Evolutionary conservation across 192 early-diverging fungal species (phyloP).

Genomic region (Coemansia sp.): DNA sequence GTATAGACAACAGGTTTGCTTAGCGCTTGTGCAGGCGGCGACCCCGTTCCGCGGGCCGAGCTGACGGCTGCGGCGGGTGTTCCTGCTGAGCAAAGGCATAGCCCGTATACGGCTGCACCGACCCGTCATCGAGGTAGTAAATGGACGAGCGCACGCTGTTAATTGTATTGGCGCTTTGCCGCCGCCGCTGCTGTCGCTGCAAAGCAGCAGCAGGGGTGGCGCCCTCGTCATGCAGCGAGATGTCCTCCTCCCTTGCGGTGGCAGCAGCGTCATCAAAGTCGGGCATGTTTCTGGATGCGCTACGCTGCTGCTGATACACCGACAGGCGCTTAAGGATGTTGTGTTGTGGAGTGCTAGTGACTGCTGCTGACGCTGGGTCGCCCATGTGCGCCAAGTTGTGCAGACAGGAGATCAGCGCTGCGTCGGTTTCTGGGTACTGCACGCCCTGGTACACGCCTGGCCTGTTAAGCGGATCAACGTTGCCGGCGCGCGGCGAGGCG

Average conservation of each 20-base stretch:
- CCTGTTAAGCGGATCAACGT: slow-evolving; percentile 24
- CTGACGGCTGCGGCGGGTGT: neutral
- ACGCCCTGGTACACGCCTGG: slow-evolving; percentile 48
- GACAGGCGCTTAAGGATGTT: slow-evolving; percentile 39
- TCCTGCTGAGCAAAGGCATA: slow-evolving; percentile 52
- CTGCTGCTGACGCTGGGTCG: neutral
- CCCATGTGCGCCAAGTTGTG: slow-evolving; percentile 38
- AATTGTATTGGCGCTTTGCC: neutral
- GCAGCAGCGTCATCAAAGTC: too few relatives aligned
- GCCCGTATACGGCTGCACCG: slow-evolving; percentile 46
- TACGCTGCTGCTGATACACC: slow-evolving; percentile 23
- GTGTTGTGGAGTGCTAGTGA: neutral
- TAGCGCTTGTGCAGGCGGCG: slow-evolving; percentile 11
- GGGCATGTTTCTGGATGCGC: neutral
- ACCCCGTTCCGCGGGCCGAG: too few relatives aligned
- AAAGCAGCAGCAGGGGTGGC: too few relatives aligned
- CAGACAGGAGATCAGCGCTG: slow-evolving; percentile 31
- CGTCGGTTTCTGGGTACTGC: slow-evolving; percentile 27
- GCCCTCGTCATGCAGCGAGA: slow-evolving; percentile 14
- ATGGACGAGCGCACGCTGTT: slow-evolving; percentile 45
- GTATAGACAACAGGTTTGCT: too few relatives aligned
- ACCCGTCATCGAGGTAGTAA: slow-evolving; percentile 44
- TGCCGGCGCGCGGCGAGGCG: neutral
- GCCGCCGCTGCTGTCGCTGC: neutral
- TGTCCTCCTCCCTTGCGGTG: too few relatives aligned